Evolutionary conservation across 805 yeast genomes (phyloP).

Genomic region (Kluyveromyces lactis): DNA sequence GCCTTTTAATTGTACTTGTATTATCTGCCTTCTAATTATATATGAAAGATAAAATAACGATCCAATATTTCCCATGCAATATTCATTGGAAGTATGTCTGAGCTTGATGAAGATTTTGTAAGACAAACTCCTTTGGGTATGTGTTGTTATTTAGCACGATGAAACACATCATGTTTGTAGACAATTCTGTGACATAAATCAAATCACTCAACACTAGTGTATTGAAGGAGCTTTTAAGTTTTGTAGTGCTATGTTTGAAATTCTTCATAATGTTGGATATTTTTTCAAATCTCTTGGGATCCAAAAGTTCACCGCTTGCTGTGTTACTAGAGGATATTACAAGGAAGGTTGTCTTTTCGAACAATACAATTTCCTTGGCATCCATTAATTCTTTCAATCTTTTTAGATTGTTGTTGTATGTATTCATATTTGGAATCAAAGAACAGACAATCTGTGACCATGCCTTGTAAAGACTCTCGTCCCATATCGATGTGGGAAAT

Average conservation of each 20-base stretch:
- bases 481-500: conserved; percentile 96
- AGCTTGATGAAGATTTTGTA: conserved; percentile 52
- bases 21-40: no score
- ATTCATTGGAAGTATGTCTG: conserved; percentile 40
- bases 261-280: conserved; percentile 90
- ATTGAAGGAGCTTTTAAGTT: conserved; percentile 76
- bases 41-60: no score
- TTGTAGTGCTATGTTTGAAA: conserved; percentile 85
- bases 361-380: conserved; percentile 84
- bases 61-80: not conserved
- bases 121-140: conserved; percentile 31
- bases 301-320: conserved; percentile 35
- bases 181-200: conserved; percentile 45
- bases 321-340: conserved; percentile 38
- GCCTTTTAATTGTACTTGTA: no score
- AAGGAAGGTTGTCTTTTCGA: conserved; percentile 88
- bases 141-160: conserved; percentile 42
- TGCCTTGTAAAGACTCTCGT: conserved; percentile 89
- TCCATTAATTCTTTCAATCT: conserved; percentile 65
- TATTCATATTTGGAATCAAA: conserved; percentile 81
- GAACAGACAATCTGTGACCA: conserved; percentile 97
- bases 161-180: conserved; percentile 55
- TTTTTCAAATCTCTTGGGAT: conserved; percentile 90
- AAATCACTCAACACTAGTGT: conserved; percentile 61
- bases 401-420: conserved; percentile 66